Evolutionary conservation across 768 basidiomycete genomes (phyloP).

Genomic region (Punctularia strigosozonata): DNA sequence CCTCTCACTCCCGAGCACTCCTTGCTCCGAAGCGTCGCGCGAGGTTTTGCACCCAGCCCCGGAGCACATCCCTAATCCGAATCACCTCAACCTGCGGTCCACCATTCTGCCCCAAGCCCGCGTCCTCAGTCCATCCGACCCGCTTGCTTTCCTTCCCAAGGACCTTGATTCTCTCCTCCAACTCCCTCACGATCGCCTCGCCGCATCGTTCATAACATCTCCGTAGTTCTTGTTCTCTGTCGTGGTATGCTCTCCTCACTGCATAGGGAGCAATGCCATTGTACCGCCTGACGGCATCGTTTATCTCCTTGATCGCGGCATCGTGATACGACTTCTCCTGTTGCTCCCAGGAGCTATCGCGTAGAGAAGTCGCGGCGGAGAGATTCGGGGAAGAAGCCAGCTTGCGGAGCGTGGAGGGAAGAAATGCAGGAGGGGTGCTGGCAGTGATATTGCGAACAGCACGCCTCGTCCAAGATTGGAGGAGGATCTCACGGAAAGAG

Average conservation of each 20-base stretch:
- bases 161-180: conserved; percentile 18
- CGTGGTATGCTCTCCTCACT: conserved; percentile 55
- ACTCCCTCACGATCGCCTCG: conserved; percentile 36
- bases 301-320: conserved; percentile 56
- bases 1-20: too few relatives aligned
- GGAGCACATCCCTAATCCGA: conserved; percentile 17
- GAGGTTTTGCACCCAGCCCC: conserved; percentile 20
- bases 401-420: too few relatives aligned
- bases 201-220: conserved; percentile 37
- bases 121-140: conserved; percentile 1
- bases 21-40: too few relatives aligned
- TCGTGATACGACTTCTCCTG: conserved; percentile 60
- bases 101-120: too few relatives aligned
- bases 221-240: conserved; percentile 45
- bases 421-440: conserved; percentile 23
- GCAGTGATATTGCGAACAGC: conserved; percentile 50
- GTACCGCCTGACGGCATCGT: conserved; percentile 65
- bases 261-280: conserved; percentile 72
- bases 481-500: conserved; percentile 53
- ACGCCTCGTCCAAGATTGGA: conserved; percentile 65
- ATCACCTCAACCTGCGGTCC: too few relatives aligned
- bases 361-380: conserved; percentile 23
- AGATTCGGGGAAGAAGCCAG: conserved; percentile 24
- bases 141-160: conserved; percentile 3
- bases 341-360: conserved; percentile 61